These are phyloP conservation scores for Phylloporus scabripes DNA, from an alignment of 768 basidiomycete species.

Conservation along the genomic window DNA sequence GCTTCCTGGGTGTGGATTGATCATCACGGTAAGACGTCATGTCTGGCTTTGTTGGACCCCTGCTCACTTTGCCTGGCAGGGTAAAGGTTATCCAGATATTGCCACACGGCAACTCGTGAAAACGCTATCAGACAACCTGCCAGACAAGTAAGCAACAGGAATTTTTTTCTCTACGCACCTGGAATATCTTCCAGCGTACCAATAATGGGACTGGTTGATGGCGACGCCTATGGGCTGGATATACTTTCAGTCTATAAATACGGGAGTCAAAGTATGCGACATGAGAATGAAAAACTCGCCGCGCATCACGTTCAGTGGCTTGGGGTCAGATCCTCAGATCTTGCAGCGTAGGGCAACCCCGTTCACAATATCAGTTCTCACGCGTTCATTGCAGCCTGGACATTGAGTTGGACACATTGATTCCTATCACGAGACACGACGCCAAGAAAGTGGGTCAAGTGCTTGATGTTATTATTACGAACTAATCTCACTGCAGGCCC, in stretches of 20 bases:
- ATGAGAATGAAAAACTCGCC: slow-evolving; percentile 65
- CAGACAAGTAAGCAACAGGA: slow-evolving; percentile 42
- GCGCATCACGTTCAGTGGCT: slow-evolving; percentile 72
- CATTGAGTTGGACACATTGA: slow-evolving; percentile 52
- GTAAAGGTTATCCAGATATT: slow-evolving; percentile 95
- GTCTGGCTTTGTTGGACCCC: background rate
- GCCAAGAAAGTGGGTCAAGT: slow-evolving; percentile 58
- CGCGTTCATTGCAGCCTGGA: slow-evolving; percentile 41
- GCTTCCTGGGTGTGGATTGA: slow-evolving; percentile 59
- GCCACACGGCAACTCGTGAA: slow-evolving; percentile 83
- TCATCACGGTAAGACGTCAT: slow-evolving; percentile 61
- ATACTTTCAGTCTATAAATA: slow-evolving; percentile 85
- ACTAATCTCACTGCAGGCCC: slow-evolving; percentile 43
- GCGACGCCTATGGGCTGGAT: slow-evolving; percentile 88
- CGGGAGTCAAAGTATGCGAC: slow-evolving; percentile 66
- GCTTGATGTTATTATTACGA: background rate
- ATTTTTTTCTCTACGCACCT: background rate
- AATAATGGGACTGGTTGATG: slow-evolving; percentile 78
- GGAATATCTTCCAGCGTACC: slow-evolving; percentile 50
- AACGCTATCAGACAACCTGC: slow-evolving; percentile 61
- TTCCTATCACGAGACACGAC: slow-evolving; percentile 68
- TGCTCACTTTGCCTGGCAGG: slow-evolving; percentile 42
- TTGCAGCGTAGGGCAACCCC: slow-evolving; percentile 44
- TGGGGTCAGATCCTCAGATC: slow-evolving; percentile 68
- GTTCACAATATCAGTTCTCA: background rate